Percentiles rank a stretch among this genome's conserved stretches.
Evolutionary conservation across 1,284 basidiomycete genomes (phyloP).

Genomic region (Mycena citricolor): DNA sequence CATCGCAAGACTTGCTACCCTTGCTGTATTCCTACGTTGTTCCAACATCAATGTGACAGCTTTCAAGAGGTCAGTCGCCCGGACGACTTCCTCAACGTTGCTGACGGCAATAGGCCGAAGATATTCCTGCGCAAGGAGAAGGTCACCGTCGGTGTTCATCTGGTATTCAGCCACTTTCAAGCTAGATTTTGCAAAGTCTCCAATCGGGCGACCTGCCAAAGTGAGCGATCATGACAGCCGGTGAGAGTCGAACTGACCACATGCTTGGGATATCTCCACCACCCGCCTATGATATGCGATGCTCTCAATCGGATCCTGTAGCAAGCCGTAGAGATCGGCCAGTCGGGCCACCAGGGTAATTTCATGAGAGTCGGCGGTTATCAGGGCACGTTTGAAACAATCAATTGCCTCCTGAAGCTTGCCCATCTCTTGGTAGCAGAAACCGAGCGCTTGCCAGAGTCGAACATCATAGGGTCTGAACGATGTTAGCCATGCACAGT

Average conservation of each 20-base stretch:
- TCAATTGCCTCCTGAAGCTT: slow-evolving; percentile 85
- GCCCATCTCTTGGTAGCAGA: slow-evolving; percentile 90
- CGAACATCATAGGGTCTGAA: slow-evolving; percentile 91
- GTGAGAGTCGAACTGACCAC: slow-evolving; percentile 35
- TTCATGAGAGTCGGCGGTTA: slow-evolving; percentile 82
- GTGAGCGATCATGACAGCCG: slow-evolving; percentile 21
- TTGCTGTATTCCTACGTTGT: neutral
- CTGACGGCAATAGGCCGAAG: slow-evolving; percentile 72
- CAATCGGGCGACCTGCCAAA: slow-evolving; percentile 57
- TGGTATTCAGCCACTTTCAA: slow-evolving; percentile 81
- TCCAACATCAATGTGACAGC: slow-evolving; percentile 33
- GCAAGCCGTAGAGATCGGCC: slow-evolving; percentile 69
- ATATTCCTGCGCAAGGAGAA: slow-evolving; percentile 62
- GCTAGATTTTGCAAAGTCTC: slow-evolving; percentile 78
- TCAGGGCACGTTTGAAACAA: slow-evolving; percentile 84
- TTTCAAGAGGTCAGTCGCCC: slow-evolving; percentile 65
- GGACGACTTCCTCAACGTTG: slow-evolving; percentile 71
- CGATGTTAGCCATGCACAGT: slow-evolving; percentile 3
- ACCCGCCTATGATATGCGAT: slow-evolving; percentile 72
- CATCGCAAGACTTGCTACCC: neutral
- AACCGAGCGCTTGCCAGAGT: slow-evolving; percentile 93
- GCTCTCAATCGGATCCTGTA: slow-evolving; percentile 67
- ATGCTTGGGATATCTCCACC: slow-evolving; percentile 71
- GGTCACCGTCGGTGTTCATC: slow-evolving; percentile 60
- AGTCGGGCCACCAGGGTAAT: slow-evolving; percentile 76